Base-by-base conservation (phyloP, 140 eudicot species). In the Senecio squalidus region DNA sequence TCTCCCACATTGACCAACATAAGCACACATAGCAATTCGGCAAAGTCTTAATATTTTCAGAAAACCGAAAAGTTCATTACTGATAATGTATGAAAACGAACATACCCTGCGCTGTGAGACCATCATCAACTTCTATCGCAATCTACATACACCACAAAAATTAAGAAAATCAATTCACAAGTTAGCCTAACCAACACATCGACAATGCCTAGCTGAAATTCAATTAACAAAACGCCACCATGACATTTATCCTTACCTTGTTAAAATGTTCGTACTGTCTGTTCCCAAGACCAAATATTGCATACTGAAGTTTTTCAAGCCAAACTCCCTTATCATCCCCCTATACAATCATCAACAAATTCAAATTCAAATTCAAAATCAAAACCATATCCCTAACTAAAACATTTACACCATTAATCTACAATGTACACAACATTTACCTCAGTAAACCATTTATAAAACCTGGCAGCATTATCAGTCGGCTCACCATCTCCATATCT, bases 401-500 rank as follows among this genome's bases (percentile, higher is more conserved):
- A 24, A 67, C 15, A 34, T 43, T 21, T 48, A 21, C 36, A 52
- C 58, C 23, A 34, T 14, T 0, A 55, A 34, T 56, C 39, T 47
- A 60, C 56, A 28, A 31, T 13, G 21, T 46, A 27, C 21, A 3
- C 23, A 18, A 24, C 11, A 7, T 9, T 70, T 78, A 91, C 98
- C 96, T 91, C 98, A 2, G 59, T 33, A 68, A 91, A 91, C 98
- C 98, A 91, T 61, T 91, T 91, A 54, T 86, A 84, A 69, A 91
- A 91, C 62, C 96, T 86, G 2, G 96, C 98, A 9, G 98, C 94
- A 75, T 91, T 91, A 52, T 91, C 98, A 0, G 98, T 91, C 48
- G 98, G 98, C 78, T 91, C 98, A 58, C 98, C 96, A 79, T 91
- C 98, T 60, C 98, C 98, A 71, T 91, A 91, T 58, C 98, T 91